Evolutionary conservation across 495 filamentous ascomycete species (phyloP), one percentile per base, ranked within the genome.

Genomic region (Glarea lozoyensis): DNA sequence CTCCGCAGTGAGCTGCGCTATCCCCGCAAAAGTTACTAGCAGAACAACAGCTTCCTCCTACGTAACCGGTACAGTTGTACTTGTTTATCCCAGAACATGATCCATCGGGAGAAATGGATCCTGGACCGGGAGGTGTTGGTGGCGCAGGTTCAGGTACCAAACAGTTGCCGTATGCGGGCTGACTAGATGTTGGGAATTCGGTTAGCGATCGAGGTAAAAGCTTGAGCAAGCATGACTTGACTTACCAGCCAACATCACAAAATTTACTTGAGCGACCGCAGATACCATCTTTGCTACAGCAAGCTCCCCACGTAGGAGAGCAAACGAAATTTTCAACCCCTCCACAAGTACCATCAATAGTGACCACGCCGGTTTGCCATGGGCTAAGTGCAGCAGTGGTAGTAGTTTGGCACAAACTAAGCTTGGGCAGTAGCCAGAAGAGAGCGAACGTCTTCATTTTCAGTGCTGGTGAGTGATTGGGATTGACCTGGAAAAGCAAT

Each of bases 11-110:
- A 5, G 10, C 15, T 24, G 34, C 12, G 10, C n/a, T 27, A 25
- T 24, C 27, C 35, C 49, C 44, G 18, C 49, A 48, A 19, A 11
- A 48, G 7, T 40, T 40, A n/a, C 21, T 30, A 10, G 37, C 1
- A 15, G 45, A 50, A 23, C 57, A 60, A 23, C 57, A 60, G 7
- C 11, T 36, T 16, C 57, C 57, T 17, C 24, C 53, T 2, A 2
- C 6, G 16, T 41, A 35, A 4, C 43, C 43, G 19, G 13, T 23
- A 20, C 55, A 58, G 2, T 16, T 49, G 33, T 32, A 44, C 12
- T 30, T 19, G 23, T 37, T 38, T 1, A 2, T 27, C 7, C 49
- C 49, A 5, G 48, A 46, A 37, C 57, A 60, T 9, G 42, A 32
- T 5, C 55, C 49, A 39, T 53, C 52, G 6, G 54, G n/a, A n/a